Percentiles rank a stretch among this genome's conserved stretches.
phyloP scores from a whole-genome alignment of 805 yeast genomes.

The Hanseniaspora thailandica region DNA sequence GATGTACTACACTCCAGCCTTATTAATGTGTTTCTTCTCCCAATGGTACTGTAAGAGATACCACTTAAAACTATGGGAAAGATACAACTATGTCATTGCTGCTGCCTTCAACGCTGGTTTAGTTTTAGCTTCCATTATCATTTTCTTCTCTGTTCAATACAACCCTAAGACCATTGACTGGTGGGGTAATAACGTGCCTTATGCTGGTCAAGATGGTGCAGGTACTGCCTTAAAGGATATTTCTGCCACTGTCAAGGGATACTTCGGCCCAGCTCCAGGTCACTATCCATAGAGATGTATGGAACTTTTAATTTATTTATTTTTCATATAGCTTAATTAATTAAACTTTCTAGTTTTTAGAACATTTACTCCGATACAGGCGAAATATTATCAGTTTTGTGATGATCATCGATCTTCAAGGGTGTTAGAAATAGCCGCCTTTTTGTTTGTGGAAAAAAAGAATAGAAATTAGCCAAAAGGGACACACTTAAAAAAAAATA shows the following conservation, averaged over 20 bases:
- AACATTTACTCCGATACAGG: too few relatives aligned
- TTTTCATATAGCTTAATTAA: neutral
- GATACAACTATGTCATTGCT: conserved; percentile 47
- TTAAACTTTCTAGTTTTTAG: too few relatives aligned
- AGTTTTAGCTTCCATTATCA: conserved; percentile 45
- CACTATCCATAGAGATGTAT: conserved; percentile 23
- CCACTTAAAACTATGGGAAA: conserved; percentile 46
- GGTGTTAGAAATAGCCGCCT: too few relatives aligned
- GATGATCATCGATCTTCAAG: too few relatives aligned
- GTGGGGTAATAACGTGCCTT: conserved; percentile 50
- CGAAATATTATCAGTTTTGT: too few relatives aligned
- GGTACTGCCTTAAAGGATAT: conserved; percentile 16
- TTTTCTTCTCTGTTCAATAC: conserved; percentile 43
- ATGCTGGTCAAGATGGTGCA: conserved; percentile 18
- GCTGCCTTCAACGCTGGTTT: conserved; percentile 55
- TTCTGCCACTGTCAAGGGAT: conserved; percentile 18
- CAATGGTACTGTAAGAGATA: conserved; percentile 39
- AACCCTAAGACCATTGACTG: conserved; percentile 35
- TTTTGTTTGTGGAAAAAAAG: too few relatives aligned
- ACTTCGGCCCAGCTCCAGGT: conserved; percentile 26
- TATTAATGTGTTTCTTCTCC: conserved; percentile 30
- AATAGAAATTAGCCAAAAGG: too few relatives aligned
- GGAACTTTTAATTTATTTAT: neutral
- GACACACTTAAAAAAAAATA: too few relatives aligned
- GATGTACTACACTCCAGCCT: conserved; percentile 24